Percentiles rank a stretch among this genome's conserved stretches.
phyloP scores from a whole-genome alignment of 371 early-diverging fungal species.

The Mortierella sp. region DNA sequence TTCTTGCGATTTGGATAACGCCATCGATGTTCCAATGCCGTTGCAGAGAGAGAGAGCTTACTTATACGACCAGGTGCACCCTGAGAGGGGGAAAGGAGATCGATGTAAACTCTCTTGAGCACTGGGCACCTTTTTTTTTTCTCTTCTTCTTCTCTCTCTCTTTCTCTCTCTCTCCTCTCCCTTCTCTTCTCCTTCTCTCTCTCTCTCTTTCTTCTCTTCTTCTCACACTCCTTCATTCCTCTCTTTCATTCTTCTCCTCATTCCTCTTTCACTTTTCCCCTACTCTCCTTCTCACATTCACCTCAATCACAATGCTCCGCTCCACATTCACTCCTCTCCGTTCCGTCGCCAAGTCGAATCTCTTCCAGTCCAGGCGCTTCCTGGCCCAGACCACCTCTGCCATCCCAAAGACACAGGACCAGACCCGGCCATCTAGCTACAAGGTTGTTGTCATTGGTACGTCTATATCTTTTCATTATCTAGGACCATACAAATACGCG shows the following conservation, averaged over 20 bases:
- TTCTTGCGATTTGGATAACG: no score
- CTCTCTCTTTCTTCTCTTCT: neutral
- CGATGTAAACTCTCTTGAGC: no score
- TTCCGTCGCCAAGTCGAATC: constrained; percentile 37
- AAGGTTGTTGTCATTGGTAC: constrained; percentile 68
- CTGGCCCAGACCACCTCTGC: constrained; percentile 39
- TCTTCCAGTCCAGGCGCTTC: constrained; percentile 50
- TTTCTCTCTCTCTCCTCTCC: neutral
- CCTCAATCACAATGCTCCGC: constrained; percentile 15
- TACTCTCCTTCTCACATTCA: no score
- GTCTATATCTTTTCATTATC: neutral
- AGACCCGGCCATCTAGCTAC: constrained; percentile 53
- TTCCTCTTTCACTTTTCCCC: neutral
- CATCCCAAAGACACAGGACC: constrained; percentile 45
- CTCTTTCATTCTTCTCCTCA: neutral
- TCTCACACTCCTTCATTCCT: neutral
- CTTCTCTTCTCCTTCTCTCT: constrained; percentile 1
- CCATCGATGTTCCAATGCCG: no score
- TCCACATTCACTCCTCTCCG: constrained; percentile 27
- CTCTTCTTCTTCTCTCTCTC: neutral
- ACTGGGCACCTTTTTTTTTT: neutral
- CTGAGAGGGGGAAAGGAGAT: no score
- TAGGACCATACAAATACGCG: no score
- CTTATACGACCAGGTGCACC: no score
- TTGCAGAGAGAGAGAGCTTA: no score